These are phyloP conservation scores for Sporothrix protearum DNA, from an alignment of 2,329 filamentous ascomycete genomes.

Conservation along the genomic window DNA sequence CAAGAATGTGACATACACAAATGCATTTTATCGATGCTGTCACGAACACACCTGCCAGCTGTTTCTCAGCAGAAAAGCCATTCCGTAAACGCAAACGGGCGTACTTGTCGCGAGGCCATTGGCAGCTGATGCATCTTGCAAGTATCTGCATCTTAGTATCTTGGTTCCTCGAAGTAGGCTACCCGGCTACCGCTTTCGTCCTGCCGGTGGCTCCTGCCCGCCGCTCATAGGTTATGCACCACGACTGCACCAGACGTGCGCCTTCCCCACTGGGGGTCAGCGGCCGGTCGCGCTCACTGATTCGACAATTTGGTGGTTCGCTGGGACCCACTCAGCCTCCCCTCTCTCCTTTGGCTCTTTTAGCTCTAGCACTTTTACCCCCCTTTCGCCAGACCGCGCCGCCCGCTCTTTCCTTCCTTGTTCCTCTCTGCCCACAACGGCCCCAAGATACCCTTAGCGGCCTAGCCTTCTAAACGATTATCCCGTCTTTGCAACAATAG, in stretches of 20 bases:
- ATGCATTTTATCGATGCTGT: not conserved
- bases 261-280: constrained; percentile 8
- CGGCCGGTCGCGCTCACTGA: constrained; percentile 1
- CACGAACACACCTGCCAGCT: not conserved
- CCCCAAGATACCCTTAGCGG: not conserved
- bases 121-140: not conserved
- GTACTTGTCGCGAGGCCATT: not conserved
- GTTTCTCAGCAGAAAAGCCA: not conserved
- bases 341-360: not conserved
- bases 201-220: not conserved
- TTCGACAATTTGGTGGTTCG: not conserved
- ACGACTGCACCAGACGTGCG: not conserved
- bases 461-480: not conserved
- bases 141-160: not conserved
- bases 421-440: not conserved
- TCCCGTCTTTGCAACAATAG: not conserved
- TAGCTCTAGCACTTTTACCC: not conserved
- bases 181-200: not conserved
- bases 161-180: not conserved
- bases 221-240: not conserved
- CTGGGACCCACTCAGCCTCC: constrained; percentile 4
- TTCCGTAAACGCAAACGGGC: not conserved
- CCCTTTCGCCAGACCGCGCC: constrained; percentile 8
- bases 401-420: not conserved
- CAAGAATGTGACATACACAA: not conserved